Conservation (phyloP, 768 basidiomycete species). For the Phaeotremella skinneri region DNA sequence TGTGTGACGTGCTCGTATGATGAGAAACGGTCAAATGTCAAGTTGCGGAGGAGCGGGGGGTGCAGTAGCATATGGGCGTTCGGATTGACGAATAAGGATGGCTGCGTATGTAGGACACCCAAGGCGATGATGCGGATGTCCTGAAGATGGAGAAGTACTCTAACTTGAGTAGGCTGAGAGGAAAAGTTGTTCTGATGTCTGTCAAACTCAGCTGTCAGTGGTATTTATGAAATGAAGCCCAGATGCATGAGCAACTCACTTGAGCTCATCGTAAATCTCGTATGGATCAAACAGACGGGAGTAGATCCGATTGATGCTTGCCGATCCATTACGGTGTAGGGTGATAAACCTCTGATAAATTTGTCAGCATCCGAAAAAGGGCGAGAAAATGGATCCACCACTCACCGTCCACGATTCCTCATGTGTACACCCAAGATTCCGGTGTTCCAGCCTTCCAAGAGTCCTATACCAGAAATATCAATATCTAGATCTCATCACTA, state of each 20-base stretch:
- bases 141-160: slow-evolving; percentile 41
- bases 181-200: slow-evolving; percentile 48
- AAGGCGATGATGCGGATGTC: slow-evolving; percentile 46
- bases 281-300: slow-evolving; percentile 46
- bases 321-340: slow-evolving; percentile 45
- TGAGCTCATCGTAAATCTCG: slow-evolving; percentile 46
- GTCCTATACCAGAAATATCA: slow-evolving; percentile 1
- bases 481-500: slow-evolving; percentile 18
- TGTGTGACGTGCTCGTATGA: no score
- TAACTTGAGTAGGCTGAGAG: slow-evolving; percentile 34
- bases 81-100: slow-evolving; percentile 45
- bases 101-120: slow-evolving; percentile 35
- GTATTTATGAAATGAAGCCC: not conserved
- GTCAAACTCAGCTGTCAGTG: not conserved
- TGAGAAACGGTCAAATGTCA: no score
- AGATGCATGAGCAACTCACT: slow-evolving; percentile 16
- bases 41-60: slow-evolving; percentile 40
- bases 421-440: slow-evolving; percentile 44
- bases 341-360: slow-evolving; percentile 42
- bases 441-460: slow-evolving; percentile 43
- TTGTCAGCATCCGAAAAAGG: not conserved
- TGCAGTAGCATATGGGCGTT: slow-evolving; percentile 48
- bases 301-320: slow-evolving; percentile 47
- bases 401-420: slow-evolving; percentile 50
- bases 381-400: not conserved